Evolutionary conservation across 768 basidiomycete species (phyloP).

Genomic region (Termitomyces sp.): DNA sequence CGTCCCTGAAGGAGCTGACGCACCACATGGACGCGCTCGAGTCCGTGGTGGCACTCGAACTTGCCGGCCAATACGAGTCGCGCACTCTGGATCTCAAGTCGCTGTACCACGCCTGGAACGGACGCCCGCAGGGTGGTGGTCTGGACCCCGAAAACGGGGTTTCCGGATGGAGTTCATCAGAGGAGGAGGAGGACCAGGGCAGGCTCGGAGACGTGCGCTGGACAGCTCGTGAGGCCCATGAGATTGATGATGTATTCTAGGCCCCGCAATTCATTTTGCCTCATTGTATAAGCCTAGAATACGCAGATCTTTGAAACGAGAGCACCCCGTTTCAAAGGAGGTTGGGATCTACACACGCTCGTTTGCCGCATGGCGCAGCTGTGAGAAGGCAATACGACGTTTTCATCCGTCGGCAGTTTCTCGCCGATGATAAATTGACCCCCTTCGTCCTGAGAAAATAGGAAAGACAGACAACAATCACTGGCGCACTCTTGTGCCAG

Average conservation of each 20-base stretch:
- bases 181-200: background rate
- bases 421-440: background rate
- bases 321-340: background rate
- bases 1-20: conserved; percentile 26
- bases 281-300: background rate
- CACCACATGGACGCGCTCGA: conserved; percentile 34
- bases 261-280: background rate
- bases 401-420: background rate
- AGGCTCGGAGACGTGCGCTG: conserved; percentile 1
- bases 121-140: background rate
- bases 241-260: conserved; percentile 16
- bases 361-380: conserved; percentile 4
- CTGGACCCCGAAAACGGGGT: background rate
- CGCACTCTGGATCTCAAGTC: conserved; percentile 16
- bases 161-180: background rate
- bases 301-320: background rate
- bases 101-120: conserved; percentile 8
- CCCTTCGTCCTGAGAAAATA: background rate
- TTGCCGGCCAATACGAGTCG: conserved; percentile 25
- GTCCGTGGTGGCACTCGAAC: conserved; percentile 24
- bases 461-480: background rate
- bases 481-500: background rate
- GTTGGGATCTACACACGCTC: background rate
- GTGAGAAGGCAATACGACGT: conserved; percentile 2
- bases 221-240: background rate